Evolutionary conservation across 1,284 basidiomycete species (phyloP), one percentile per base, ranked within the genome.

Genomic region (Inonotus hispidus): DNA sequence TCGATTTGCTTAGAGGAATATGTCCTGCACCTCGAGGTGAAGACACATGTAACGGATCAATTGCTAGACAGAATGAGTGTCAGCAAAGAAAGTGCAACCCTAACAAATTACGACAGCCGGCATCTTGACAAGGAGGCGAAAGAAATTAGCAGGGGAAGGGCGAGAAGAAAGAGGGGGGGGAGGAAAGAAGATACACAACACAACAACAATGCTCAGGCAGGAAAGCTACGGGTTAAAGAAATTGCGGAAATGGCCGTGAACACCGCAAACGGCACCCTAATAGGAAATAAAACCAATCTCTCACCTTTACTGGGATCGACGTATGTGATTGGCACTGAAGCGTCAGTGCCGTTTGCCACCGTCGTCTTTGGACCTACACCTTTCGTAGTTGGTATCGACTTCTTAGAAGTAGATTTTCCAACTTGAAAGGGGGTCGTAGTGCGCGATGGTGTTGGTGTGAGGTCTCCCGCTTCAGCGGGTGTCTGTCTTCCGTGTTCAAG

Each of bases 391-490:
- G 57, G 32, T 23, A 41, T 35, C 25, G 38, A 2, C n/a, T 49
- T 41, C 25, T 14, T 29, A 16, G 43, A 7, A 2, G 46, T n/a
- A 16, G 23, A 32, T 32, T 19, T 37, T 6, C 53, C 39, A 8
- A 14, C 54, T 27, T 19, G 38, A 1, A 8, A 14, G n/a, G 61
- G 61, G 23, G 52, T 62, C 19, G 52, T 55, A n/a, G 57, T 27
- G 6, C 61, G 56, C 19, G 61, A 62, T 35, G 29, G 61, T 27
- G 61, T 62, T 21, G 57, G 61, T 19, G 61, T 62, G 39, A 56
- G 23, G 25, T 59, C 61, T 29, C 27, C 61, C 39, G 41, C 49
- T 21, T 19, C 29, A 16, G 32, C n/a, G 41, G 50, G 19, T 13
- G 35, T 60, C 53, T 47, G 27, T 32, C 10, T 56, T 13, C 23